Percentiles rank a stretch among this genome's conserved stretches.
Conservation (phyloP, 1,284 basidiomycete genomes). For the Leccinum pachyderme region DNA sequence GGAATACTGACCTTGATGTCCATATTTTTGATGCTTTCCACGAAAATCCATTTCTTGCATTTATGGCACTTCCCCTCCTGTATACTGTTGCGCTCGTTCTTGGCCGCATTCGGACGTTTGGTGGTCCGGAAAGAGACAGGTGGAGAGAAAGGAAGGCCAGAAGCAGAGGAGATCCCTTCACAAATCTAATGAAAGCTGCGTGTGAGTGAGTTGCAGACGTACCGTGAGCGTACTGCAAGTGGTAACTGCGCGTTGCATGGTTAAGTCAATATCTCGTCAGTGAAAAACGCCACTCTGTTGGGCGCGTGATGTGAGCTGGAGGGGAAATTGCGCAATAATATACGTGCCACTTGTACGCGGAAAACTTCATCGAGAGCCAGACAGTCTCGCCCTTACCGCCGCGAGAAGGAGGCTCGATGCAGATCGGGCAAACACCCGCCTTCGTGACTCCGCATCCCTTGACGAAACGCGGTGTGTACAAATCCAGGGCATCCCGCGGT, state of each 20-base stretch:
- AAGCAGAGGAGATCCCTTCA: constrained; percentile 59
- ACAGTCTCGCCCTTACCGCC: constrained; percentile 63
- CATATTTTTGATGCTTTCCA: constrained; percentile 70
- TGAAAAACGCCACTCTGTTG: constrained; percentile 19
- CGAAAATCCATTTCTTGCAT: constrained; percentile 65
- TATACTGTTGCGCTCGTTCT: constrained; percentile 57
- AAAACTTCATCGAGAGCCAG: constrained; percentile 79
- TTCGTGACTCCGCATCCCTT: constrained; percentile 68
- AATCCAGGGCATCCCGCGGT: constrained; percentile 55
- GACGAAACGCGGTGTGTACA: constrained; percentile 79
- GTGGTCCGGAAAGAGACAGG: constrained; percentile 60
- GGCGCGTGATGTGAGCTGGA: constrained; percentile 3
- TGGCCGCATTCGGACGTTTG: constrained; percentile 44
- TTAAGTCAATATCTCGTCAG: constrained; percentile 5
- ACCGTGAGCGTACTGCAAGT: constrained; percentile 80
- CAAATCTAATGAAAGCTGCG: constrained; percentile 1
- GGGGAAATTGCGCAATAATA: not conserved
- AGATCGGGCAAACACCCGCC: constrained; percentile 76
- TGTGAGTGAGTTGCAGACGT: constrained; percentile 14
- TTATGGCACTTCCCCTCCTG: constrained; percentile 74
- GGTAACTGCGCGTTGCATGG: constrained; percentile 50
- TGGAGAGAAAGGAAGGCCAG: constrained; percentile 71
- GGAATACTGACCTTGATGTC: constrained; percentile 54
- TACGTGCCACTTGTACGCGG: constrained; percentile 73
- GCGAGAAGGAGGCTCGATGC: constrained; percentile 56